Percentiles rank a stretch among this genome's conserved stretches.
phyloP scores from a whole-genome alignment of 441 rosid genomes.

The Gossypium schwendimanii region DNA sequence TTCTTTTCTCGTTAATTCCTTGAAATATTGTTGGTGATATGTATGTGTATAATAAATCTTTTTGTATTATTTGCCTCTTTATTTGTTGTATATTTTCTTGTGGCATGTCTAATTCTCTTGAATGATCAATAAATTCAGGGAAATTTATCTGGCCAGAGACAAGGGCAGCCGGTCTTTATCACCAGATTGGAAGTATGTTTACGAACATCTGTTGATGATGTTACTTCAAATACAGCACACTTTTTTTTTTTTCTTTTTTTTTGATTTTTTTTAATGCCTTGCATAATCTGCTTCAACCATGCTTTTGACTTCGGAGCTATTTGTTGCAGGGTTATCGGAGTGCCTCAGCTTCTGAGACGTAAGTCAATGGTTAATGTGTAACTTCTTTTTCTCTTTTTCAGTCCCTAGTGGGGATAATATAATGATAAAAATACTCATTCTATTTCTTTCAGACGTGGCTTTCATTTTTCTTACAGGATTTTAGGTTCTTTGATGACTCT shows the following conservation, averaged over 20 bases:
- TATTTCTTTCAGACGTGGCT: background rate
- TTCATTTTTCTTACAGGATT: background rate
- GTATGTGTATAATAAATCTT: background rate
- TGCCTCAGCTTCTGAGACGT: conserved; percentile 45
- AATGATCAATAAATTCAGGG: conserved; percentile 49
- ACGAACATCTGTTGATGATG: conserved; percentile 14
- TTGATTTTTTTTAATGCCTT: conserved; percentile 9
- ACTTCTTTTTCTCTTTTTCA: background rate
- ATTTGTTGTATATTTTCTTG: background rate
- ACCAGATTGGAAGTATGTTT: conserved; percentile 82
- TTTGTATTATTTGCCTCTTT: background rate
- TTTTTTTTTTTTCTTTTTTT: background rate
- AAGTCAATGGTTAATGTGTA: conserved; percentile 31
- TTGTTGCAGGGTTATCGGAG: conserved; percentile 86
- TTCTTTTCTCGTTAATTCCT: background rate
- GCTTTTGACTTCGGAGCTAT: background rate
- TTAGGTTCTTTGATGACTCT: background rate
- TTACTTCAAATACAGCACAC: background rate
- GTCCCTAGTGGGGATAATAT: background rate
- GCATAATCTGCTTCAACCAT: conserved; percentile 12
- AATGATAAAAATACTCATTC: background rate
- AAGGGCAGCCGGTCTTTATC: conserved; percentile 95
- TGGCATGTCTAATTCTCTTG: conserved; percentile 11
- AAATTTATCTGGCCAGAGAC: conserved; percentile 86
- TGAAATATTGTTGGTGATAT: background rate